Conservation (phyloP, 306 rosid genomes). For the Canavalia ensiformis region DNA sequence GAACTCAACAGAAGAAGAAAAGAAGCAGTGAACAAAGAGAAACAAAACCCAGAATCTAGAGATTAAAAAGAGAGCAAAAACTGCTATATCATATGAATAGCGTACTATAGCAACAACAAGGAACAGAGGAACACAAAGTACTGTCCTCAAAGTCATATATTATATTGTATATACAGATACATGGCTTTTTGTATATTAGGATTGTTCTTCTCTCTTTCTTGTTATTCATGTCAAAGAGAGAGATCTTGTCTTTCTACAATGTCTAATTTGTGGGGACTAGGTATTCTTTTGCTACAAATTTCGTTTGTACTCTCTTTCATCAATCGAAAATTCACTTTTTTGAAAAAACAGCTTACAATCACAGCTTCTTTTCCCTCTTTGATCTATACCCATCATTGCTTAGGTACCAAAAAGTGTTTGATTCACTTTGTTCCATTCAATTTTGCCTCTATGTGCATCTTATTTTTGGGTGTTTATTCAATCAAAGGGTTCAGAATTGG, state of each 20-base stretch:
- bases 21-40: too few relatives aligned
- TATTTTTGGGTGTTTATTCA: not conserved
- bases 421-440: constrained; percentile 47
- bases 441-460: constrained; percentile 16
- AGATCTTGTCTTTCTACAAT: constrained; percentile 59
- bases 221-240: constrained; percentile 29
- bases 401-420: constrained; percentile 43
- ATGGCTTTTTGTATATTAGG: constrained; percentile 16
- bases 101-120: too few relatives aligned
- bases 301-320: constrained; percentile 39
- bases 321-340: constrained; percentile 45
- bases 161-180: too few relatives aligned
- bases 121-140: too few relatives aligned
- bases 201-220: constrained; percentile 35
- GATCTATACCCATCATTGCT: constrained; percentile 54
- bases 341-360: constrained; percentile 51
- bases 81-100: too few relatives aligned
- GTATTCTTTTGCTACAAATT: constrained; percentile 33
- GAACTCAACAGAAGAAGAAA: too few relatives aligned
- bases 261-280: constrained; percentile 48
- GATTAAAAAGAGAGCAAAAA: too few relatives aligned
- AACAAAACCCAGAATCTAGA: too few relatives aligned
- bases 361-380: constrained; percentile 46
- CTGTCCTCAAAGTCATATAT: too few relatives aligned
- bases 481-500: not conserved